These are phyloP conservation scores for Amaranthus tricolor DNA, from an alignment of 179 eudicot species.

Conservation along the genomic window DNA sequence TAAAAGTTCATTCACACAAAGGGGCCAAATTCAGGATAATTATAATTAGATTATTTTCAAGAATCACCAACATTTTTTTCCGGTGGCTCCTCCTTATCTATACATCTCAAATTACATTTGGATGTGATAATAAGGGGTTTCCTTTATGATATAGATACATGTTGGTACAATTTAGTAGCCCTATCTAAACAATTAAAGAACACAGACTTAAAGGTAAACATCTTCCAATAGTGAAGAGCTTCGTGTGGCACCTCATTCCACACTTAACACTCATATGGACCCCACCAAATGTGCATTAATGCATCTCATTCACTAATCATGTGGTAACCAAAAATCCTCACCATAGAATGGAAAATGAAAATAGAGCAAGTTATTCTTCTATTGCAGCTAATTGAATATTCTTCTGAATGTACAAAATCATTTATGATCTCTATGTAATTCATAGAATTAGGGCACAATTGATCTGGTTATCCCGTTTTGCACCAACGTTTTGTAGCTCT, in stretches of 20 bases:
- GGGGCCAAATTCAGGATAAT: not conserved
- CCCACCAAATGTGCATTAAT: not conserved
- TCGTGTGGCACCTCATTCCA: not conserved
- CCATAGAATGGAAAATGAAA: not conserved
- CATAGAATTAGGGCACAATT: not conserved
- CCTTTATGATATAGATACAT: not conserved
- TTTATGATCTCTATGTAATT: not conserved
- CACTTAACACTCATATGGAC: not conserved
- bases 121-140: not conserved
- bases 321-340: not conserved
- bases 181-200: not conserved
- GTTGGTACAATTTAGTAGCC: not conserved
- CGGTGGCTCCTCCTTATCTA: not conserved
- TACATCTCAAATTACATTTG: not conserved
- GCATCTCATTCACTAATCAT: not conserved
- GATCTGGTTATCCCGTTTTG: not conserved
- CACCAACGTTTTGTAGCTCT: not conserved
- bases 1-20: too few species aligned
- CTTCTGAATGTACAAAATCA: not conserved
- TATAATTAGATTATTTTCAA: not conserved
- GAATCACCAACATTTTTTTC: not conserved
- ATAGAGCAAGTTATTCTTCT: conserved; percentile 1
- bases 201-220: not conserved
- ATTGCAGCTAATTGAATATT: not conserved
- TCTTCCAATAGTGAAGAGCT: conserved; percentile 1